These are phyloP conservation scores for Leccinum truebloodii DNA, from an alignment of 768 basidiomycete species.

Conservation along the genomic window DNA sequence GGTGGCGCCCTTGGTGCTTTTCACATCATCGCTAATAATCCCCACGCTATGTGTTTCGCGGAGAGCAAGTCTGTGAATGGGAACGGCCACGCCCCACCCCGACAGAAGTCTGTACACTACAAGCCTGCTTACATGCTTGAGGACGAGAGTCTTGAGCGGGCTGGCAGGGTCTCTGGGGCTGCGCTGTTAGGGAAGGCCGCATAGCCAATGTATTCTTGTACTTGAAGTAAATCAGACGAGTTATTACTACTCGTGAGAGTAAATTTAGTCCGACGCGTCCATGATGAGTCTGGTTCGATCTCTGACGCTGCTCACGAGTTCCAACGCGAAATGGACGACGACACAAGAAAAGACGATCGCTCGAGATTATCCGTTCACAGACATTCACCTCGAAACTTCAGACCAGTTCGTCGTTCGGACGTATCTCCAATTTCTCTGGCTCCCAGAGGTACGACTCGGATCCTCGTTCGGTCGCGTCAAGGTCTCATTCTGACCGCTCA, in stretches of 20 bases:
- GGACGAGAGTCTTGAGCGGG: constrained; percentile 75
- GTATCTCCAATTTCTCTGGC: constrained; percentile 78
- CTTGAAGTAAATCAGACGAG: neutral
- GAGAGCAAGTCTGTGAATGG: constrained; percentile 13
- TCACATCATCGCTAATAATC: constrained; percentile 23
- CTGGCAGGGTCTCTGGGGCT: constrained; percentile 50
- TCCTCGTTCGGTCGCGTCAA: neutral
- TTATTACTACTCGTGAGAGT: neutral
- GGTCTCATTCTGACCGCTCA: constrained; percentile 12
- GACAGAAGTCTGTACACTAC: constrained; percentile 42
- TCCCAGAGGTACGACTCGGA: constrained; percentile 59
- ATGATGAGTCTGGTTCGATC: constrained; percentile 22
- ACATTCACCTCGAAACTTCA: constrained; percentile 43
- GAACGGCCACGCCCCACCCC: constrained; percentile 1
- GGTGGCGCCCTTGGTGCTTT: constrained; percentile 13
- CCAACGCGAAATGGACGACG: constrained; percentile 49
- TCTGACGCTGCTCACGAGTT: constrained; percentile 22
- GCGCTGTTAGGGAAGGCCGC: constrained; percentile 8
- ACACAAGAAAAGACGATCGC: constrained; percentile 60
- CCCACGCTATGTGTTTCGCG: constrained; percentile 17
- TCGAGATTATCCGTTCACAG: constrained; percentile 55
- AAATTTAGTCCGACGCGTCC: constrained; percentile 2
- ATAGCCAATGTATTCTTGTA: constrained; percentile 2
- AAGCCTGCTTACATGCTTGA: constrained; percentile 79
- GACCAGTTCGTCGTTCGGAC: constrained; percentile 62